These are phyloP conservation scores for Aristolochia fimbriata DNA, from an alignment of 164 flowering plant genomes.

Conservation along the genomic window DNA sequence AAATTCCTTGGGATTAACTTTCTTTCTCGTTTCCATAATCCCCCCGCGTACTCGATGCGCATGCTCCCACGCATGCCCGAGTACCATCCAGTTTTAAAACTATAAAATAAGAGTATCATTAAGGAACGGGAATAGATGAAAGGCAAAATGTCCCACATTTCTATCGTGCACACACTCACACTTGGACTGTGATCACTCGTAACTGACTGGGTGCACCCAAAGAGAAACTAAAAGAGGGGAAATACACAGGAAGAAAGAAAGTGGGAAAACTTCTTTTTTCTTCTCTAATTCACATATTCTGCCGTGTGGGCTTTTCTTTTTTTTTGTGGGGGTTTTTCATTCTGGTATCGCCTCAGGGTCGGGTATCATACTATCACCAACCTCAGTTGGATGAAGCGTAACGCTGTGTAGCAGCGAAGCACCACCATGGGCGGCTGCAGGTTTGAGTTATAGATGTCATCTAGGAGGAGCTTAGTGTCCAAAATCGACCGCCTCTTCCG, in stretches of 20 bases:
- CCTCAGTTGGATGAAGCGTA: no score
- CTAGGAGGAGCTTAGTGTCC: not conserved
- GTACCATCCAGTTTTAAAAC: not conserved
- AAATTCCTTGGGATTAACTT: not conserved
- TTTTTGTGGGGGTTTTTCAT: no score
- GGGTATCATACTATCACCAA: no score
- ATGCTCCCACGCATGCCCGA: not conserved
- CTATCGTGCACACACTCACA: not conserved
- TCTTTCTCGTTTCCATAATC: not conserved
- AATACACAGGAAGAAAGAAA: no score
- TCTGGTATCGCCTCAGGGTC: no score
- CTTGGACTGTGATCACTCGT: not conserved
- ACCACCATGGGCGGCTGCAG: not conserved
- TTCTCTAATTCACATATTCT: not conserved
- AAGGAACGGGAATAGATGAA: not conserved
- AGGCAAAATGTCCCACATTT: not conserved
- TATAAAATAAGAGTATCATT: not conserved
- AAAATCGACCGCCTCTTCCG: slow-evolving; percentile 2
- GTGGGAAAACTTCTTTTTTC: no score
- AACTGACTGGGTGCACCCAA: not conserved
- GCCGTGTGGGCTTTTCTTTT: not conserved
- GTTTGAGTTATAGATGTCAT: not conserved
- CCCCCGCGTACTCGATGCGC: not conserved
- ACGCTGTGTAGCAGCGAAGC: not conserved
- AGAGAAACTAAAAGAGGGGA: no score